These are phyloP conservation scores for Spiraea crenata DNA, from an alignment of 331 rosid species.

Conservation along the genomic window DNA sequence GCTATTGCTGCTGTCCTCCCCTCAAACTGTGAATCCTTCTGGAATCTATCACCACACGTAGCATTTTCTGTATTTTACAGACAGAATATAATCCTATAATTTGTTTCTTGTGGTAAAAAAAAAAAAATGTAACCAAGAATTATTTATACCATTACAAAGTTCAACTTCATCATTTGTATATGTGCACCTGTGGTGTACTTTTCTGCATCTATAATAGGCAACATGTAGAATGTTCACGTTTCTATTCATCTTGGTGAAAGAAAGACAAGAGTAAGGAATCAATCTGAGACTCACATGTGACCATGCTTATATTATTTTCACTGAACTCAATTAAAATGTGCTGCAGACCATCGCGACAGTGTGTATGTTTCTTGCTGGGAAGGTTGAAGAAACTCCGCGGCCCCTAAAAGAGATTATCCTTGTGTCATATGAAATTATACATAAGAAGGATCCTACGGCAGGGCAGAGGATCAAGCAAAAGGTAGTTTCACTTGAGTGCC, in stretches of 20 bases:
- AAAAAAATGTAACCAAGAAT: not conserved
- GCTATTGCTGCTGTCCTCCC: too few species aligned
- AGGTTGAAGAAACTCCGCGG: slow-evolving; percentile 99
- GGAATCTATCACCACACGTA: not conserved
- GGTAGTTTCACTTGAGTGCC: slow-evolving; percentile 42
- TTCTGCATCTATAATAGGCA: not conserved
- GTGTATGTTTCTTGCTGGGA: slow-evolving; percentile 99
- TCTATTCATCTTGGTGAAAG: not conserved
- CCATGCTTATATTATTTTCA: slow-evolving; percentile 7
- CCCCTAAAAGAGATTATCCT: slow-evolving; percentile 92
- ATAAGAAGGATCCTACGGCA: slow-evolving; percentile 91
- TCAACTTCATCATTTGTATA: not conserved
- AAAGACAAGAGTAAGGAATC: not conserved
- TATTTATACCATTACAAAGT: not conserved
- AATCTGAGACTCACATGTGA: not conserved
- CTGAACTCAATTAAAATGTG: slow-evolving; percentile 39
- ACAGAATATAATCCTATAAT: not conserved
- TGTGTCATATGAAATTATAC: slow-evolving; percentile 87
- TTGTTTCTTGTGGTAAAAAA: not conserved
- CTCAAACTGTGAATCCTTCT: not conserved
- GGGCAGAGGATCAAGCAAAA: slow-evolving; percentile 89
- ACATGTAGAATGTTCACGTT: not conserved
- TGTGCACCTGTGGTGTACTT: not conserved
- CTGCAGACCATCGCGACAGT: slow-evolving; percentile 92
- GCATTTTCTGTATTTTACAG: not conserved